Base-by-base conservation (phyloP, 768 basidiomycete species). In the Dacryopinax primogenitus region DNA sequence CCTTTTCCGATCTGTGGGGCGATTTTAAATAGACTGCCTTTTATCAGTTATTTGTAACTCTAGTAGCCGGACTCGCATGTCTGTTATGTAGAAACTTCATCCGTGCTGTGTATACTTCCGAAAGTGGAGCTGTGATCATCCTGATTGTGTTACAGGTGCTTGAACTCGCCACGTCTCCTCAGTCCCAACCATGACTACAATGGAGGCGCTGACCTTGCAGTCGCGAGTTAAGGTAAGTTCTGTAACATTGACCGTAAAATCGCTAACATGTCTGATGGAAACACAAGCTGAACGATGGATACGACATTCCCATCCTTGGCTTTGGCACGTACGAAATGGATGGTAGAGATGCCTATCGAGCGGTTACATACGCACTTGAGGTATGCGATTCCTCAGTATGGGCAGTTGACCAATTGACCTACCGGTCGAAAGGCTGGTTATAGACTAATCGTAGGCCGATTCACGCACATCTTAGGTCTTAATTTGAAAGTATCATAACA, bases 1-100 rank as follows among this genome's bases (percentile, higher is more conserved):
- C 78, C 6, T 91, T 91, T 71, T 88, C 86, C 6, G 88, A 91
- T 74, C 74, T 92, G 62, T 91, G 90, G 90, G 87, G 88, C 62
- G 83, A 85, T 37, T 88, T 88, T 74, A 90, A 90, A 78, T 90
- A 79, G 71, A 26, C 6, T 15, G 51, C 11, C 37, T 39, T 39
- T n/a, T 11, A 32, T 26, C 13, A 18, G 41, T 3, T 23, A 7
- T 6, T 18, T 44, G 41, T 44, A 44, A 6, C 41, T 18, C 18
- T 44, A 44, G 41, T 18, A 23, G 41, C 3, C 41, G 41, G 23
- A 44, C 4, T 18, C 4, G 41, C 7, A 18, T 44, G 3, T 15
- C 23, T 44, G 6, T 6, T 3, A 3, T 44, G 7, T 6, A 18
- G 6, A 18, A 44, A 44, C 41, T 44, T 44, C 41, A 7, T 44